A percentile compares a stretch with the other conserved stretches of the same genome.
Evolutionary conservation across 2,329 filamentous ascomycete genomes (phyloP).

Genomic region (Aspergillus fumigatus): DNA sequence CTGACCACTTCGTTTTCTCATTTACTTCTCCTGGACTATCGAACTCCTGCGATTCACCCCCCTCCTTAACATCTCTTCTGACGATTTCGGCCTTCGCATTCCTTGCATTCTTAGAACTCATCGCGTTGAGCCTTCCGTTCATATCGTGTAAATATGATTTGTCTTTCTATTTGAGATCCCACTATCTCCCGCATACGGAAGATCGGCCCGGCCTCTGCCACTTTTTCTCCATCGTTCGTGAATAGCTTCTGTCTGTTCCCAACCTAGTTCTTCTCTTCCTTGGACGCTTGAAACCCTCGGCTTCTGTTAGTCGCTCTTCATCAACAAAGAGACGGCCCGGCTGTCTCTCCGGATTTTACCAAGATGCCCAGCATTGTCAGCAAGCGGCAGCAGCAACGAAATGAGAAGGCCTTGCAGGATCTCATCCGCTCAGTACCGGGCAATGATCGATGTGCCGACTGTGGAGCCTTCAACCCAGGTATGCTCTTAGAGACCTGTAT

Average conservation of each 20-base stretch:
- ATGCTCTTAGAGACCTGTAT: slow-evolving; percentile 28
- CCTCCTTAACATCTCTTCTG: slow-evolving; percentile 3
- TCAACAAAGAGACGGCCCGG: not conserved
- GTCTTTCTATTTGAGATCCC: slow-evolving; percentile 7
- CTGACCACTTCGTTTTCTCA: not conserved
- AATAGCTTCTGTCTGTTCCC: slow-evolving; percentile 7
- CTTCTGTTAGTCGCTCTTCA: slow-evolving; percentile 4
- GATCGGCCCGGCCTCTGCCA: slow-evolving; percentile 12
- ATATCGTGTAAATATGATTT: slow-evolving; percentile 15
- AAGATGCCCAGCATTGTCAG: slow-evolving; percentile 70
- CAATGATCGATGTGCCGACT: slow-evolving; percentile 93
- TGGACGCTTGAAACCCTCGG: slow-evolving; percentile 10
- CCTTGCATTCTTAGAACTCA: not conserved
- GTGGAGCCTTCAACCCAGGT: slow-evolving; percentile 88
- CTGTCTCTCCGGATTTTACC: slow-evolving; percentile 1
- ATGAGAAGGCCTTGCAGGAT: slow-evolving; percentile 87
- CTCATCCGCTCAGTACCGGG: slow-evolving; percentile 78
- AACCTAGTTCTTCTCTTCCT: slow-evolving; percentile 4
- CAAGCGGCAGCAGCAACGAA: slow-evolving; percentile 97
- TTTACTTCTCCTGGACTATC: not conserved
- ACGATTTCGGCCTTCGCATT: not conserved
- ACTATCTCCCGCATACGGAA: slow-evolving; percentile 10
- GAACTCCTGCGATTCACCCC: not conserved
- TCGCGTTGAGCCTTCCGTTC: not conserved
- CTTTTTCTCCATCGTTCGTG: slow-evolving; percentile 3